Percentiles rank a stretch among this genome's conserved stretches.
These are phyloP conservation scores for Globisporangium spiculum DNA, from an alignment of 352 stramenopile genomes.

Conservation along the genomic window DNA sequence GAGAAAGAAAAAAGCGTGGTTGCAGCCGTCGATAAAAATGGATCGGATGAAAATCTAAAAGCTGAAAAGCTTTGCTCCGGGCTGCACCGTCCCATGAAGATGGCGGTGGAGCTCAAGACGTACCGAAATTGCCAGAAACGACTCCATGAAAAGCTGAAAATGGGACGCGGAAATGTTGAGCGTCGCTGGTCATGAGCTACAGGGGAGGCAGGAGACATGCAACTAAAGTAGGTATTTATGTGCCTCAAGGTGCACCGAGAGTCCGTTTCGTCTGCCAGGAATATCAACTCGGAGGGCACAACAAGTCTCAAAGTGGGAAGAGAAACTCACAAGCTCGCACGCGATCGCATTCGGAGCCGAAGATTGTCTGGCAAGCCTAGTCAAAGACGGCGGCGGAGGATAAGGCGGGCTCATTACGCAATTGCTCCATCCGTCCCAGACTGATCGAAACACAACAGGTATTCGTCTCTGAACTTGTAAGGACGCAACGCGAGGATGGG, in stretches of 20 bases:
- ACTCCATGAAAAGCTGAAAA: not conserved
- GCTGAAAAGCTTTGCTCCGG: not conserved
- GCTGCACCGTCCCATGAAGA: not conserved
- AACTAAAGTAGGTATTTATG: not conserved
- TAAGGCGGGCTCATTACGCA: conserved; percentile 6
- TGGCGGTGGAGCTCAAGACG: not conserved
- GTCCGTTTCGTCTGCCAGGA: not conserved
- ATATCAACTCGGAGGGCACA: not conserved
- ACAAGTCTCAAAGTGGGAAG: not conserved
- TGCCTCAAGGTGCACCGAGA: not conserved
- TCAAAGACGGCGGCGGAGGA: not conserved
- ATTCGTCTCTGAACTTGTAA: not conserved
- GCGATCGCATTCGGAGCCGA: not conserved
- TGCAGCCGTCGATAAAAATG: not conserved
- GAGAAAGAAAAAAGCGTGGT: not conserved
- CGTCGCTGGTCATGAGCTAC: not conserved
- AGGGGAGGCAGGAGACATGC: not conserved
- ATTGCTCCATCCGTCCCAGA: not conserved
- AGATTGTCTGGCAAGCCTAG: not conserved
- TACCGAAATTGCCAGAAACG: not conserved
- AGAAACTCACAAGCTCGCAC: not conserved
- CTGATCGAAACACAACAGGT: not conserved
- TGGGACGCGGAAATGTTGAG: not conserved
- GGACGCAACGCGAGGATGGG: conserved; percentile 32
- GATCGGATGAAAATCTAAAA: not conserved